phyloP scores from a whole-genome alignment of 495 filamentous ascomycete species.

The Lasiosphaeriaceae sp. region DNA sequence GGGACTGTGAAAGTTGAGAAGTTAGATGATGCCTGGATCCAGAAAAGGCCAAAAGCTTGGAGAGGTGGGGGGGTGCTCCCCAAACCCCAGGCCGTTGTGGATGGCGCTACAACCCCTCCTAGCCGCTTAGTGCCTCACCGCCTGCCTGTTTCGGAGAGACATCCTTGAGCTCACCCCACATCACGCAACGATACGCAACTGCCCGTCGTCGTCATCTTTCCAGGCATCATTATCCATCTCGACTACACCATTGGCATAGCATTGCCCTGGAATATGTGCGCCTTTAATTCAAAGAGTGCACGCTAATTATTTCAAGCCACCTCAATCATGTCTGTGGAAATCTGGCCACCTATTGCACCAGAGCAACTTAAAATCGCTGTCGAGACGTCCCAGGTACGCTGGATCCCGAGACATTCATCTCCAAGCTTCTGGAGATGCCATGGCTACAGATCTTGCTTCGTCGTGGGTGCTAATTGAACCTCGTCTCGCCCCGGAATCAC shows the following conservation, averaged over 20 bases:
- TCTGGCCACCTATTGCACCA: slow-evolving; percentile 67
- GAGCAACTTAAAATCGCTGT: slow-evolving; percentile 63
- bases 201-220: not conserved
- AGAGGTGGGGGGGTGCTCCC: not conserved
- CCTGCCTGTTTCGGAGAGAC: slow-evolving; percentile 5
- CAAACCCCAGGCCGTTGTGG: too few relatives aligned
- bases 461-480: slow-evolving; percentile 34
- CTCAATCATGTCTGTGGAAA: slow-evolving; percentile 65
- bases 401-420: not conserved
- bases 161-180: slow-evolving; percentile 17
- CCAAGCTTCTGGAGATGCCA: not conserved
- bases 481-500: slow-evolving; percentile 29
- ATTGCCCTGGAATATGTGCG: slow-evolving; percentile 28
- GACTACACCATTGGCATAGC: not conserved
- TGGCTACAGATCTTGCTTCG: slow-evolving; percentile 14
- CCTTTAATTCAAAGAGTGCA: slow-evolving; percentile 20
- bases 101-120: too few relatives aligned
- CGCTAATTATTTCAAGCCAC: slow-evolving; percentile 13
- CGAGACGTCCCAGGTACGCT: slow-evolving; percentile 61
- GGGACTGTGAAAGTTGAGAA: too few relatives aligned
- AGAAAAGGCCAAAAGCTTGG: not conserved
- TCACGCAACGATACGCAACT: not conserved
- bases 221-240: slow-evolving; percentile 12
- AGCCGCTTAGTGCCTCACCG: slow-evolving; percentile 1
- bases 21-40: not conserved